phyloP scores from a whole-genome alignment of 768 basidiomycete genomes.

The Leccinum truebloodii region DNA sequence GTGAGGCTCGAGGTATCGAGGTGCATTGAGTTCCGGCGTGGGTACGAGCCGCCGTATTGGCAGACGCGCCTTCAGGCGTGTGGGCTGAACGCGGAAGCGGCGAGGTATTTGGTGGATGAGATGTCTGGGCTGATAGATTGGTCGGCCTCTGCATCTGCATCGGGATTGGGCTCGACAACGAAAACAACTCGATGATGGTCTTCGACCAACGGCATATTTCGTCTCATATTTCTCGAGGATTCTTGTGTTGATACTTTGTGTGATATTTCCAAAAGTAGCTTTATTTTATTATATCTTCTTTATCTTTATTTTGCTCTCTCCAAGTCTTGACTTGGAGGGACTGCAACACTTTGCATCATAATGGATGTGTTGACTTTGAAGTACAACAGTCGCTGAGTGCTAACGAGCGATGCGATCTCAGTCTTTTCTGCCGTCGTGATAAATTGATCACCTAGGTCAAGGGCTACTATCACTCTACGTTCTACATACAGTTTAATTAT shows the following conservation, averaged over 20 bases:
- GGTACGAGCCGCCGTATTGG: constrained; percentile 34
- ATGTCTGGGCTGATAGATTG: constrained; percentile 30
- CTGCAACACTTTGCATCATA: too few relatives aligned
- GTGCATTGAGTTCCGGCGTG: constrained; percentile 25
- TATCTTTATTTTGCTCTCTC: background rate
- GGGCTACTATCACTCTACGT: too few relatives aligned
- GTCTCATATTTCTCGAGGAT: background rate
- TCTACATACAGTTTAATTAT: too few relatives aligned
- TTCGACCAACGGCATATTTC: background rate
- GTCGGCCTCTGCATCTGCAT: background rate
- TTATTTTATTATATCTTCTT: constrained; percentile 1
- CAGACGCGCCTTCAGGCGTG: constrained; percentile 24
- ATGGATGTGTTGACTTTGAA: background rate
- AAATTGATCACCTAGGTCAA: too few relatives aligned
- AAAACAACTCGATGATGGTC: constrained; percentile 5
- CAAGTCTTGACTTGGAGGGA: too few relatives aligned
- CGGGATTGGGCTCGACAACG: background rate
- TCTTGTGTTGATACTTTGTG: background rate
- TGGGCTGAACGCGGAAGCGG: constrained; percentile 18
- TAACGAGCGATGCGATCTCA: too few relatives aligned
- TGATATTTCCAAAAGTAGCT: constrained; percentile 7
- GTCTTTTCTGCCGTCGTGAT: too few relatives aligned
- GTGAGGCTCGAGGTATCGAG: constrained; percentile 23
- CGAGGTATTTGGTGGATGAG: constrained; percentile 23
- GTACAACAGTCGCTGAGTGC: too few relatives aligned